A percentile compares a stretch with the other conserved stretches of the same genome.
Evolutionary conservation across 2,329 filamentous ascomycete species (phyloP).

Genomic region (Microdochium paspali): DNA sequence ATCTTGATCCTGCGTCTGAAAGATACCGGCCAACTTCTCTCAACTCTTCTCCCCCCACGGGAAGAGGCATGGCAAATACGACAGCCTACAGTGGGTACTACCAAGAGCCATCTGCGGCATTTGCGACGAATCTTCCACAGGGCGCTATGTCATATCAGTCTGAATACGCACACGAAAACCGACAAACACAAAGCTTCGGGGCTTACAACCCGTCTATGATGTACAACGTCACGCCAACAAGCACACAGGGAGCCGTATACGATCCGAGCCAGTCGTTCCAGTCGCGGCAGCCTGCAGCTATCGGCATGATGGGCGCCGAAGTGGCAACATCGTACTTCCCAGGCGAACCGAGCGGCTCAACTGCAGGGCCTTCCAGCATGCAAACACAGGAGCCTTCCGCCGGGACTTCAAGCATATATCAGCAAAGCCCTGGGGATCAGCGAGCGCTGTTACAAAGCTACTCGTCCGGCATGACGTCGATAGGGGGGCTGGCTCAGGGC

Average conservation of each 20-base stretch:
- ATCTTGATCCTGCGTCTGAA: conserved; percentile 37
- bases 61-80: conserved; percentile 43
- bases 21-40: conserved; percentile 39
- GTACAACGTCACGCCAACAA: conserved; percentile 66
- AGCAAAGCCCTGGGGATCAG: conserved; percentile 47
- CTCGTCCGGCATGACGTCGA: conserved; percentile 32
- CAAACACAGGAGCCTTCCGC: conserved; percentile 38
- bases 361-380: conserved; percentile 41
- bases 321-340: conserved; percentile 71
- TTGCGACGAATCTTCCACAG: conserved; percentile 47
- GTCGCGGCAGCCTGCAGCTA: conserved; percentile 63
- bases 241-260: conserved; percentile 57
- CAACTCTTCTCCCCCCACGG: conserved; percentile 35
- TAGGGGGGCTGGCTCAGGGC: conserved; percentile 35
- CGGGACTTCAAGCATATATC: conserved; percentile 53
- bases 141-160: conserved; percentile 42
- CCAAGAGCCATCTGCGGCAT: conserved; percentile 40
- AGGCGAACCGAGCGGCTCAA: conserved; percentile 52
- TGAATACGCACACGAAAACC: conserved; percentile 55
- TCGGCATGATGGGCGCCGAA: conserved; percentile 61
- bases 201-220: conserved; percentile 61
- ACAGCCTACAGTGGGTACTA: conserved; percentile 52
- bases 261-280: conserved; percentile 68
- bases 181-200: conserved; percentile 43
- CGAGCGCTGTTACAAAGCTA: conserved; percentile 47